Percentiles rank a stretch among this genome's conserved stretches.
These are phyloP conservation scores for Debaryomyces sp. DNA, from an alignment of 1,139 yeast genomes.

Conservation along the genomic window DNA sequence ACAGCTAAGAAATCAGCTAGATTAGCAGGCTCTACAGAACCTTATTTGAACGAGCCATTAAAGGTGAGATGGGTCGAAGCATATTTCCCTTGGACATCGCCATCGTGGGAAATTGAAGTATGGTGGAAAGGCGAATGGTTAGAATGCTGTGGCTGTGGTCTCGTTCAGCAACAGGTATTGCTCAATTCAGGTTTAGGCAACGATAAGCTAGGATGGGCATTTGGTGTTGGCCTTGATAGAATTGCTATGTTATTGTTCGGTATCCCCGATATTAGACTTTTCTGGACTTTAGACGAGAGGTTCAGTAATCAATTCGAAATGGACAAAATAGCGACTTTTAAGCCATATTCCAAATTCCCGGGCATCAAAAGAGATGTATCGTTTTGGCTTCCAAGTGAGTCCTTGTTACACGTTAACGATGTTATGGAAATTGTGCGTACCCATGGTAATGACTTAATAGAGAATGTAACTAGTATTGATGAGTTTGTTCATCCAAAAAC, in stretches of 20 bases:
- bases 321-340: slow-evolving; percentile 70
- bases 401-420: slow-evolving; percentile 76
- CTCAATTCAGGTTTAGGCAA: slow-evolving; percentile 68
- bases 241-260: slow-evolving; percentile 95
- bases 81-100: slow-evolving; percentile 97
- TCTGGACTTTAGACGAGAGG: slow-evolving; percentile 87
- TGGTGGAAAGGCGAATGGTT: slow-evolving; percentile 99
- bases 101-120: slow-evolving; percentile 97
- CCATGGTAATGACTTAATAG: slow-evolving; percentile 86
- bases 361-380: slow-evolving; percentile 86
- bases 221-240: slow-evolving; percentile 94
- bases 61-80: slow-evolving; percentile 95
- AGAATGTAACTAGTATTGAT: slow-evolving; percentile 79
- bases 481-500: slow-evolving; percentile 87
- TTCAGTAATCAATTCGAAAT: slow-evolving; percentile 71
- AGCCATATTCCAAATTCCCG: slow-evolving; percentile 90
- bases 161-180: slow-evolving; percentile 79
- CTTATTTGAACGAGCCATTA: slow-evolving; percentile 71
- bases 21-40: slow-evolving; percentile 63
- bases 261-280: slow-evolving; percentile 90
- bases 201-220: slow-evolving; percentile 89
- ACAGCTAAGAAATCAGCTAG: slow-evolving; percentile 71
- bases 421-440: slow-evolving; percentile 90
- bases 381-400: slow-evolving; percentile 72
- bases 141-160: slow-evolving; percentile 96